These are phyloP conservation scores for Cercospora sp. DNA, from an alignment of 2,329 filamentous ascomycete species.

Conservation along the genomic window DNA sequence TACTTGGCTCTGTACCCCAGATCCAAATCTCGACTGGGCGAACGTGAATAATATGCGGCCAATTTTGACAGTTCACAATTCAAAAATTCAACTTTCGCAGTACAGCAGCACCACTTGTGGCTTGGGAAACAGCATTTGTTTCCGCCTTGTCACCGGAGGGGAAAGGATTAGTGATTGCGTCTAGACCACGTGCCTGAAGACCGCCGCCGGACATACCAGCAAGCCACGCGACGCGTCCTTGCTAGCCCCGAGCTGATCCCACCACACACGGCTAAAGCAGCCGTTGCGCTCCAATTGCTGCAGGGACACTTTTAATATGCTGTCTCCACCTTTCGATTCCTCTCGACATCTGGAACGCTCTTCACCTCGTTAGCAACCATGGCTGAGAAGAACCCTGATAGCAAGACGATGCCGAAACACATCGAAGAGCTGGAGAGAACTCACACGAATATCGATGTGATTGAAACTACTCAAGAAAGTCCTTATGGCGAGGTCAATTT, in stretches of 20 bases:
- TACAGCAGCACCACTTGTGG: background rate
- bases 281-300: background rate
- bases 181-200: background rate
- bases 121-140: background rate
- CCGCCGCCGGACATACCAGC: background rate
- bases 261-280: background rate
- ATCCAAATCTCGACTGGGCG: background rate
- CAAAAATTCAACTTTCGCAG: background rate
- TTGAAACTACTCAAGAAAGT: background rate
- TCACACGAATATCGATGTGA: background rate
- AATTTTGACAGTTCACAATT: background rate
- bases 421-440: background rate
- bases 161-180: background rate
- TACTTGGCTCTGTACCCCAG: background rate
- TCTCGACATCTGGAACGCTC: background rate
- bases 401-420: background rate
- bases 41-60: background rate
- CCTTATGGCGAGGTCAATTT: constrained; percentile 1
- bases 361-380: background rate
- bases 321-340: background rate
- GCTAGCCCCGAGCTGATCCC: background rate
- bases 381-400: background rate
- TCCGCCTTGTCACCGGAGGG: background rate
- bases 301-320: background rate
- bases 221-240: background rate